Evolutionary conservation across 352 stramenopile species (phyloP), one percentile per base, ranked within the genome.

Genomic region (Nothophytophthora sp.): DNA sequence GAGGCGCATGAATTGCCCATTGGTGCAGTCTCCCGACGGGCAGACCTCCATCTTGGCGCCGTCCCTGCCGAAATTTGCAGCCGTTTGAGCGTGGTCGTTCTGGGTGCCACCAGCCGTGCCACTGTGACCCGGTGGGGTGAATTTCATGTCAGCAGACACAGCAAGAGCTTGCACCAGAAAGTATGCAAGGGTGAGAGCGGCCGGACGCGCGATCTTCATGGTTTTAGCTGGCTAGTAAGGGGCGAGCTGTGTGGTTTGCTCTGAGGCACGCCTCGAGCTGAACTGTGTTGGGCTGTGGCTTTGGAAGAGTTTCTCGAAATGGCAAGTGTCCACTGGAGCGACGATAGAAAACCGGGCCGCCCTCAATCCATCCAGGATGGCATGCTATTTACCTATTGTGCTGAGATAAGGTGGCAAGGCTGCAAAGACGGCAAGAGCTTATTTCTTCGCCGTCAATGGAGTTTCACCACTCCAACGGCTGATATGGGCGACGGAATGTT

Each of bases 1-100:
- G 23, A 98, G 81, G 54, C 90, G 81, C 90, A 99, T 98, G 73
- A 97, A 98, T 29, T 94, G 97, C 23, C 82, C 80, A 40, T 89
- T 95, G 3, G 73, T 87, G 30, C 81, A 96, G 32, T 80, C 55
- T 13, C 65, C 65, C n/a, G 50, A 59, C 8, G 73, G 69, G 24
- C 73, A 81, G 0, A 84, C 45, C 20, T 67, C 20, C 33, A 84
- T 78, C 25, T 70, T 66, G n/a, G 52, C 69, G 11, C 60, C 63
- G 0, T 15, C 13, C 3, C 50, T 56, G 22, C 51, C 58, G 24
- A 83, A 77, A 33, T 68, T 74, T 30, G 60, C 69, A 0, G 37
- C 41, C 0, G 69, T 78, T 38, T 60, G 76, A 43, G 79, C 67
- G 22, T 40, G 36, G 5, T 43, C 16, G 9, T 0, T 4, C 5